Base-by-base conservation (phyloP, 768 basidiomycete genomes). In the Rhizopogon vulgaris region DNA sequence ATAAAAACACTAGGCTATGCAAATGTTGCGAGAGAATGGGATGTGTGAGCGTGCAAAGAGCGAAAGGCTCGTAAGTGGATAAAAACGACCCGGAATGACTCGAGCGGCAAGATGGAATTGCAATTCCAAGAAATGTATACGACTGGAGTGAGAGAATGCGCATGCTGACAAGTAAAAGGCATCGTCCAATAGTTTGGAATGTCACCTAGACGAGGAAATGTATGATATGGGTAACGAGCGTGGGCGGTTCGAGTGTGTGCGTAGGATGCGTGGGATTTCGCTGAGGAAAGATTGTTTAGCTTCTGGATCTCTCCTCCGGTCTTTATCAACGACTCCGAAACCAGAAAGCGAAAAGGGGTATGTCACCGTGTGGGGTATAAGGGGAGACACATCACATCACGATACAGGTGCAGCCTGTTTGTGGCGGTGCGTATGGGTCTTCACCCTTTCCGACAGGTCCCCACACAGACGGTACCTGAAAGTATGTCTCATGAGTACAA, bases 401-500 rank as follows among this genome's bases (percentile, higher is more conserved):
- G 48, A 78, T 65, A 66, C 86, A 88, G 62, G 74, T 80, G 74
- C 87, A 88, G 28, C 85, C 82, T 61, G 80, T 74, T 46, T 83
- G 78, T 63, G 84, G 88, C 47, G 90, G 87, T 51, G 90, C 88
- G 69, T 93, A 97, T 38, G 94, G 94, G 66, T 97, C 94, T 69
- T 94, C 90, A 60, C 80, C 82, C 73, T 90, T 92, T 61, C 80
- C 83, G 28, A 94, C 80, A 14, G 89, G 85, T 17, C 94, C 94
- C 94, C 94, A 98, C 48, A 98, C 88, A 32, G 88, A 91, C 14
- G 94, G 93, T 48, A 94, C 82, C 90, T 94, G 63, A 18, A 60
- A 6, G 7, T 28, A 6, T 3, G 18, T 15, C 4, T 14, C 32
- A 46, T 46, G 18, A 32, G 49, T 11, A 3, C 10, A 24, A 48